Percentiles rank a stretch among this genome's conserved stretches.
phyloP scores from a whole-genome alignment of 768 basidiomycete genomes.

The Tulasnella sp. region DNA sequence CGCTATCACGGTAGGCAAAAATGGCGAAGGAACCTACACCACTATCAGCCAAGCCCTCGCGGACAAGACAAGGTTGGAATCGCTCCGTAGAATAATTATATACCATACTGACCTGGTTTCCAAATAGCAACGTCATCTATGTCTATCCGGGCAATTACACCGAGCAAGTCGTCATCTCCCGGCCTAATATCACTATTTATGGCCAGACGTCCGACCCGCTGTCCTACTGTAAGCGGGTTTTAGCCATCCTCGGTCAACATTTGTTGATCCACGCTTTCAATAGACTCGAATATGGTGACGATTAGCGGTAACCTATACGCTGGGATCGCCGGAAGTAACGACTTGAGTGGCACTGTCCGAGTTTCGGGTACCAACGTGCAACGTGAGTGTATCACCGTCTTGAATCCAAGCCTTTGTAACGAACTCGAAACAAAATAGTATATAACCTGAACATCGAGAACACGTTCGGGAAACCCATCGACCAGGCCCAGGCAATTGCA shows the following conservation, averaged over 20 bases:
- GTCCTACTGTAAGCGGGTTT: neutral
- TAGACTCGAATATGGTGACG: constrained; percentile 19
- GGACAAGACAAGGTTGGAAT: constrained; percentile 12
- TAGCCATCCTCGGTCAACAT: neutral
- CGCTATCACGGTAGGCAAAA: neutral
- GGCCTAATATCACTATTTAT: constrained; percentile 6
- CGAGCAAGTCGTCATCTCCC: constrained; percentile 21
- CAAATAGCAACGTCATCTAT: constrained; percentile 16
- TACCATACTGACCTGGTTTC: neutral
- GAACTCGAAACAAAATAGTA: neutral
- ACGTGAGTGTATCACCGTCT: neutral
- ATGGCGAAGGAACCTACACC: constrained; percentile 15
- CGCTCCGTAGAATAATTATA: neutral
- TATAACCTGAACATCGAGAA: constrained; percentile 28
- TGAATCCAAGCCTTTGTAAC: neutral
- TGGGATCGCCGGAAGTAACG: constrained; percentile 28
- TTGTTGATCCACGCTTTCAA: neutral
- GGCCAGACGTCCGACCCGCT: neutral
- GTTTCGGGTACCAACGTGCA: constrained; percentile 23
- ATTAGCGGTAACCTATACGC: constrained; percentile 26
- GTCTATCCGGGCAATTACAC: constrained; percentile 25
- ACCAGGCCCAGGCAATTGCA: constrained; percentile 24
- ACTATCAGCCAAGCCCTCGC: constrained; percentile 16
- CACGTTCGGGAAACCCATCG: constrained; percentile 25
- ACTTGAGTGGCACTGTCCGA: constrained; percentile 29